Percentiles rank a stretch among this genome's conserved stretches.
phyloP scores from a whole-genome alignment of 495 filamentous ascomycete species.

The Podospora pseudocomata region DNA sequence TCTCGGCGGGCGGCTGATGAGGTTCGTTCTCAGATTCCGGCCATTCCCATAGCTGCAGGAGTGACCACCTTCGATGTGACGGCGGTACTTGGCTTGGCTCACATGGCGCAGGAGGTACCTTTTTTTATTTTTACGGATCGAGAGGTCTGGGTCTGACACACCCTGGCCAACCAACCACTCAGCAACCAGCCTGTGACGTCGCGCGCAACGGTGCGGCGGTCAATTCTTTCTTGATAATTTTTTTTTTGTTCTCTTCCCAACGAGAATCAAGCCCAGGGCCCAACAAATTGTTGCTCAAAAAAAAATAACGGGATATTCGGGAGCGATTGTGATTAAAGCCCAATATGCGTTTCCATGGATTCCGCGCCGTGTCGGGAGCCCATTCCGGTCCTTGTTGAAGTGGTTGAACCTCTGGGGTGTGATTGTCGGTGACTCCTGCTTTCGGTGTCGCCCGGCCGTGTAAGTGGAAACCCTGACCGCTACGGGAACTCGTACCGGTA shows the following conservation, averaged over 20 bases:
- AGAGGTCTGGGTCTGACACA: constrained; percentile 1
- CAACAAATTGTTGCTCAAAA: neutral
- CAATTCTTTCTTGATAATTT: neutral
- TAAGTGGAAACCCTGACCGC: constrained; percentile 15
- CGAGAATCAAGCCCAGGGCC: neutral
- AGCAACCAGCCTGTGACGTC: constrained; percentile 7
- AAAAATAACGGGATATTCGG: neutral
- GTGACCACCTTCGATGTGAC: neutral
- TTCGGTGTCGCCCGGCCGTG: constrained; percentile 8
- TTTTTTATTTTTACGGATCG: neutral
- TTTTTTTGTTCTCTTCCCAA: neutral
- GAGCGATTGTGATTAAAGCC: neutral
- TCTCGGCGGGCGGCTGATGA: constrained; percentile 8
- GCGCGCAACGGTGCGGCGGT: constrained; percentile 13
- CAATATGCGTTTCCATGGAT: constrained; percentile 7
- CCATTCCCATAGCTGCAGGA: constrained; percentile 6
- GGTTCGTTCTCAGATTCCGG: neutral
- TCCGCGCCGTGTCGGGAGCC: constrained; percentile 8
- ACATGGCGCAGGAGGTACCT: constrained; percentile 11
- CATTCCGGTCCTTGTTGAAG: constrained; percentile 10
- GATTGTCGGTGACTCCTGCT: constrained; percentile 23
- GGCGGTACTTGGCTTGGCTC: constrained; percentile 2
- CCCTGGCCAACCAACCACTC: neutral
- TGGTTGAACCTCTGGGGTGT: constrained; percentile 9
- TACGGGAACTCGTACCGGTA: constrained; percentile 7